phyloP scores from a whole-genome alignment of 2,329 filamentous ascomycete genomes.

The Venturia pyrina region DNA sequence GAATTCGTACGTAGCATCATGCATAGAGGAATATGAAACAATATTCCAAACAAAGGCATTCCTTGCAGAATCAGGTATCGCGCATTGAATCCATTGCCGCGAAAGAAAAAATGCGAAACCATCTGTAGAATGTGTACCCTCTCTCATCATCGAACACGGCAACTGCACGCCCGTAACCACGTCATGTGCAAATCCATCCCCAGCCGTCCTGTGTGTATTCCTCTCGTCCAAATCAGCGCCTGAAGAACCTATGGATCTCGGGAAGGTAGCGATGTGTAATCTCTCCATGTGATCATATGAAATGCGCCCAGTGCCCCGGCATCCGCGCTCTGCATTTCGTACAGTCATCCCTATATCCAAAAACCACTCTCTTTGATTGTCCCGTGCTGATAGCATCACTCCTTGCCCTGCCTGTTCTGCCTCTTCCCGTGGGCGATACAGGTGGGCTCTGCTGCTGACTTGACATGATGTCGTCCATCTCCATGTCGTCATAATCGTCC shows the following conservation, averaged over 20 bases:
- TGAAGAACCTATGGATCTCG: background rate
- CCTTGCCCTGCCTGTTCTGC: constrained; percentile 25
- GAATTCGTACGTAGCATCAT: background rate
- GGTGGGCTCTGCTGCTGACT: constrained; percentile 11
- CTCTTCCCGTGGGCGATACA: constrained; percentile 15
- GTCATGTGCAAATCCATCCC: background rate
- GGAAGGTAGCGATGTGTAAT: background rate
- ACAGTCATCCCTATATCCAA: constrained; percentile 41
- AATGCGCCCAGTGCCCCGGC: constrained; percentile 42
- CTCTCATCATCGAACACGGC: background rate
- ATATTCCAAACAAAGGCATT: background rate
- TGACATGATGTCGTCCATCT: constrained; percentile 22
- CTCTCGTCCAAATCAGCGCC: background rate
- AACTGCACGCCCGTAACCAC: background rate
- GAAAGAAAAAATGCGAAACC: background rate
- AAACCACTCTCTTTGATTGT: constrained; percentile 32
- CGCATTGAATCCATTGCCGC: background rate
- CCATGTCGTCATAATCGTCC: constrained; percentile 17
- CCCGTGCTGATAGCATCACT: constrained; percentile 26
- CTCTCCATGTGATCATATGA: constrained; percentile 18
- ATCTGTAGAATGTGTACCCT: background rate
- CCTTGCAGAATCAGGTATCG: background rate
- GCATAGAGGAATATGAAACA: background rate
- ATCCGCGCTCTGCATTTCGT: constrained; percentile 37
- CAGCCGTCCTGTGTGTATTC: background rate